A percentile compares a stretch with the other conserved stretches of the same genome.
Evolutionary conservation across 495 filamentous ascomycete species (phyloP).

Genomic region (Penicillium roqueforti): DNA sequence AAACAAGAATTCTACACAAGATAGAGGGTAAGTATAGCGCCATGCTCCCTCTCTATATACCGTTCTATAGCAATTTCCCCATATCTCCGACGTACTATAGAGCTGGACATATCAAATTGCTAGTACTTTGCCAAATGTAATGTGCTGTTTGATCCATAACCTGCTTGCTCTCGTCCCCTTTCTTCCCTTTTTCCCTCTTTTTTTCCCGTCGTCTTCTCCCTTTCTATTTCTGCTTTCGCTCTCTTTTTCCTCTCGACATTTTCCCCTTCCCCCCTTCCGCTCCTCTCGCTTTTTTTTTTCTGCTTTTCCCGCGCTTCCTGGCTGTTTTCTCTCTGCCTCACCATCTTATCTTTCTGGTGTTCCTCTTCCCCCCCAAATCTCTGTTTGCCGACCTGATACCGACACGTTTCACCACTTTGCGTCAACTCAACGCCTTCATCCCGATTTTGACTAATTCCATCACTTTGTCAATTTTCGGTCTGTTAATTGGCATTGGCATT

Average conservation of each 20-base stretch:
- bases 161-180: constrained; percentile 11
- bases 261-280: constrained; percentile 9
- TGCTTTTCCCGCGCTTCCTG: not conserved
- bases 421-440: not conserved
- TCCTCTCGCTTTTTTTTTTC: constrained; percentile 12
- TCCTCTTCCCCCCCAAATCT: constrained; percentile 20
- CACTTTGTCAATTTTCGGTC: not conserved
- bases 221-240: constrained; percentile 3
- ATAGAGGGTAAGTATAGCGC: not conserved
- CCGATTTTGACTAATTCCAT: not conserved
- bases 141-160: constrained; percentile 13
- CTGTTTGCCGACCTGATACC: not conserved
- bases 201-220: constrained; percentile 1
- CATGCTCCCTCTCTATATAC: not conserved
- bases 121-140: constrained; percentile 10
- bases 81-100: not conserved
- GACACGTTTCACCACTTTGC: constrained; percentile 1
- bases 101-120: constrained; percentile 3
- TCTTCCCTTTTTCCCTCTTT: constrained; percentile 18
- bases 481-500: constrained; percentile 6
- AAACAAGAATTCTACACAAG: not conserved
- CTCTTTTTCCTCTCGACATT: constrained; percentile 7
- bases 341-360: constrained; percentile 29
- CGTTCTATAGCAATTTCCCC: not conserved
- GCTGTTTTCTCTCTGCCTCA: constrained; percentile 15